These are phyloP conservation scores for Alternaria infectoria DNA, from an alignment of 2,329 filamentous ascomycete genomes.

Conservation along the genomic window DNA sequence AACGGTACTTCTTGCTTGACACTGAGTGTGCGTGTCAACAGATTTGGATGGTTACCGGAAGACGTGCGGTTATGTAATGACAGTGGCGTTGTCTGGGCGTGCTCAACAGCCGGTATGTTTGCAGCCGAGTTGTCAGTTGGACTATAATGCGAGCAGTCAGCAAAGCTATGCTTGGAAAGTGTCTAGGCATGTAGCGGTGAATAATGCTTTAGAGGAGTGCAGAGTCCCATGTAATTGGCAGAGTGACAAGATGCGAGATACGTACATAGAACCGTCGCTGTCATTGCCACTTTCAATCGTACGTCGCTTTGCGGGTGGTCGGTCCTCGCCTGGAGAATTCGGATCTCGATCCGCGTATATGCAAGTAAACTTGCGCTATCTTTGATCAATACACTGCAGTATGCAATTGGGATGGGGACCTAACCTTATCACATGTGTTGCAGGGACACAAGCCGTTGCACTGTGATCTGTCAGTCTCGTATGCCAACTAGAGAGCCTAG, in stretches of 20 bases:
- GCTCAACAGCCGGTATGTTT: constrained; percentile 33
- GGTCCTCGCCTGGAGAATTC: constrained; percentile 43
- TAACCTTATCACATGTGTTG: constrained; percentile 64
- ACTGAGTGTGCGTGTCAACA: constrained; percentile 4
- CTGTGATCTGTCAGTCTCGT: constrained; percentile 45
- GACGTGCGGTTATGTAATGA: constrained; percentile 22
- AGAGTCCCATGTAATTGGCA: neutral
- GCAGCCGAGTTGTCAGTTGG: constrained; percentile 26
- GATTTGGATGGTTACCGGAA: constrained; percentile 16
- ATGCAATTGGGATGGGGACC: neutral
- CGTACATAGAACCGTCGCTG: constrained; percentile 17
- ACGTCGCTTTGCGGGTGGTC: constrained; percentile 46
- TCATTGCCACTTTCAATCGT: constrained; percentile 30
- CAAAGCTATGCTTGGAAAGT: neutral
- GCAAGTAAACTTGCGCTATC: constrained; percentile 50
- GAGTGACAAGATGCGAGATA: neutral
- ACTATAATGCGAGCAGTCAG: neutral
- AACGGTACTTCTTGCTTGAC: constrained; percentile 30
- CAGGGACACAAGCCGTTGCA: constrained; percentile 67
- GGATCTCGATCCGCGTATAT: constrained; percentile 47
- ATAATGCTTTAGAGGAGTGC: neutral
- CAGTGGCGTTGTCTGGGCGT: constrained; percentile 26
- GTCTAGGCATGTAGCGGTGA: neutral
- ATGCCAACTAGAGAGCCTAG: neutral
- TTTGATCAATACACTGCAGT: constrained; percentile 20